Evolutionary conservation across 148 eudicot genomes (phyloP).

Genomic region (Persicaria tinctoria): DNA sequence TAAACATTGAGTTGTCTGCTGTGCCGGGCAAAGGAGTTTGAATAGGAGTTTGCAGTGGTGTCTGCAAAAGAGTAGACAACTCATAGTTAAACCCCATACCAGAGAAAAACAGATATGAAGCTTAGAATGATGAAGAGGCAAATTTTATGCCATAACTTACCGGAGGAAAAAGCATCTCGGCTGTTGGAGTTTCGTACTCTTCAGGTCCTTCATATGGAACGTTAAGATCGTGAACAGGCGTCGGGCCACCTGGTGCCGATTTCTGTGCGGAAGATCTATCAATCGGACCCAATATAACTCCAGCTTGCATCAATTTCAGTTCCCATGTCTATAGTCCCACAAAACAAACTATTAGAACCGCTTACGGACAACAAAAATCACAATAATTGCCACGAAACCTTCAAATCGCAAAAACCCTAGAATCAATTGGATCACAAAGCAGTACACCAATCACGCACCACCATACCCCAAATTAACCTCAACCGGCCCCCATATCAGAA

Average conservation of each 20-base stretch:
- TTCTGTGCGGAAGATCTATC: slow-evolving; percentile 51
- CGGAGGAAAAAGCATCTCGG: slow-evolving; percentile 92
- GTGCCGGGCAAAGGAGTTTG: slow-evolving; percentile 85
- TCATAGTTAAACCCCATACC: neutral
- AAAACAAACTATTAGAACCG: neutral
- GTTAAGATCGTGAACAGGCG: slow-evolving; percentile 94
- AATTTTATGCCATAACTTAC: slow-evolving; percentile 30
- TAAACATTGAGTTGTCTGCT: slow-evolving; percentile 64
- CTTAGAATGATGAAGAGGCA: neutral
- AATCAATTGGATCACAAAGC: slow-evolving; percentile 15
- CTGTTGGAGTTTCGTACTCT: slow-evolving; percentile 97
- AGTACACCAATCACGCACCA: slow-evolving; percentile 6
- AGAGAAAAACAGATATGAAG: neutral
- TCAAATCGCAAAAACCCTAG: slow-evolving; percentile 25
- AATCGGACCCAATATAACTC: slow-evolving; percentile 62
- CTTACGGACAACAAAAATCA: neutral
- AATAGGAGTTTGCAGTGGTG: slow-evolving; percentile 72
- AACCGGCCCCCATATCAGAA: slow-evolving; percentile 1
- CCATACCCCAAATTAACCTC: slow-evolving; percentile 1
- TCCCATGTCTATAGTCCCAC: slow-evolving; percentile 70
- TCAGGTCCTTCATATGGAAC: slow-evolving; percentile 92
- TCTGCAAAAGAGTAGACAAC: slow-evolving; percentile 30
- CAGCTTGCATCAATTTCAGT: slow-evolving; percentile 83
- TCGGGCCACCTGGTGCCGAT: slow-evolving; percentile 39
- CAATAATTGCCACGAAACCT: neutral